Conservation (phyloP, 140 eudicot genomes). For the Ambrosia hybrid region DNA sequence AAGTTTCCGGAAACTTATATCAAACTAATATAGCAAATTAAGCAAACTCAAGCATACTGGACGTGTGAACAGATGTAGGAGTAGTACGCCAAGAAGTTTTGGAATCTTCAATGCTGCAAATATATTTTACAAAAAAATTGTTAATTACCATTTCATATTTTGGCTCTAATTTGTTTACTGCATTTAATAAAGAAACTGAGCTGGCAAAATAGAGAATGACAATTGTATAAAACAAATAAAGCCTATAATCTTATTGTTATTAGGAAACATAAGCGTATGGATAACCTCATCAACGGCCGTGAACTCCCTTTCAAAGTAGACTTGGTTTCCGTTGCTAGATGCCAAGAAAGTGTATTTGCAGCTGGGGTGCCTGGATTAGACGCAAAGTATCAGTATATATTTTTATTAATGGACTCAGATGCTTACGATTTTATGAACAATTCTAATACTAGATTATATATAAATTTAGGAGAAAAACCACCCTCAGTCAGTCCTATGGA, state of each 20-base stretch:
- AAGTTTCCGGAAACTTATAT: slow-evolving; percentile 20
- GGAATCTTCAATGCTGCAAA: slow-evolving; percentile 65
- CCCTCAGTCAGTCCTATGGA: background rate
- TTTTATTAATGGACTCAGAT: background rate
- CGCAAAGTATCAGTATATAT: background rate
- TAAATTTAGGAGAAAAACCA: background rate
- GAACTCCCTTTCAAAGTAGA: slow-evolving; percentile 72
- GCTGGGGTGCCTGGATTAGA: slow-evolving; percentile 62
- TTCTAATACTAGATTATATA: background rate
- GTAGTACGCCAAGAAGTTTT: slow-evolving; percentile 41
- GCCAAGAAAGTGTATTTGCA: slow-evolving; percentile 93
- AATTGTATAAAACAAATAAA: background rate
- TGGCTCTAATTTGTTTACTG: slow-evolving; percentile 4
- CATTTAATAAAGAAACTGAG: slow-evolving; percentile 12
- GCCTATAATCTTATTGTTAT: background rate
- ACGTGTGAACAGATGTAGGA: slow-evolving; percentile 27
- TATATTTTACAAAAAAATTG: background rate
- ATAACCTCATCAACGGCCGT: slow-evolving; percentile 41
- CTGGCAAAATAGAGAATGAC: slow-evolving; percentile 7
- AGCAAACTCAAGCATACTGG: slow-evolving; percentile 31
- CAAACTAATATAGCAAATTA: slow-evolving; percentile 25
- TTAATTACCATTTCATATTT: slow-evolving; percentile 6
- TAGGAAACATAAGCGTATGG: slow-evolving; percentile 7
- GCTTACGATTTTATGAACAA: slow-evolving; percentile 11
- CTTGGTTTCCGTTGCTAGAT: slow-evolving; percentile 86